phyloP scores from a whole-genome alignment of 2,329 filamentous ascomycete genomes.

The Penicillium sclerotiorum region DNA sequence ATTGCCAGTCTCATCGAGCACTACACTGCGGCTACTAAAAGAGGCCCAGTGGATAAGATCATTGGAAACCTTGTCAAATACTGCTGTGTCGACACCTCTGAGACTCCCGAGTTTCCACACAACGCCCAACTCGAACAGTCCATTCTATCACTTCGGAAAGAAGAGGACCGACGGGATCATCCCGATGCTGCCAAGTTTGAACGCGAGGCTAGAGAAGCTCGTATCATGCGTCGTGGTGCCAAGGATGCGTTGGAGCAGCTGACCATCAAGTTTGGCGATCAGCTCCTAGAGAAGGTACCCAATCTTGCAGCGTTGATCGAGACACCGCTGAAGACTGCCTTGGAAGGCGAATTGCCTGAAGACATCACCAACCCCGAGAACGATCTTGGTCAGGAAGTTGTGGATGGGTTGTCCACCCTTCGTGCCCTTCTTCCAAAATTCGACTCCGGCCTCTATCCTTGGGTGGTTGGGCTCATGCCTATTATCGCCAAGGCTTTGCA shows the following conservation, averaged over 20 bases:
- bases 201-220: constrained; percentile 81
- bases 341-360: constrained; percentile 68
- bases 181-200: constrained; percentile 89
- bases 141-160: constrained; percentile 92
- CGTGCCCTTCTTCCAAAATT: constrained; percentile 93
- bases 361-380: constrained; percentile 74
- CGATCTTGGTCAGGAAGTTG: constrained; percentile 83
- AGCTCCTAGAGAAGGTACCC: constrained; percentile 80
- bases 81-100: constrained; percentile 94
- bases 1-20: constrained; percentile 84
- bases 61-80: constrained; percentile 96
- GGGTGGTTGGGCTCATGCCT: constrained; percentile 81
- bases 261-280: constrained; percentile 73
- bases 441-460: constrained; percentile 71
- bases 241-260: constrained; percentile 93
- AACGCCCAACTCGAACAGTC: constrained; percentile 77
- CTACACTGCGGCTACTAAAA: constrained; percentile 77
- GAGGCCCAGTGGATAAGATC: constrained; percentile 90
- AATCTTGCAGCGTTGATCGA: constrained; percentile 82
- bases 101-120: constrained; percentile 90
- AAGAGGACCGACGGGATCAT: constrained; percentile 93
- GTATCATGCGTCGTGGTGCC: constrained; percentile 87
- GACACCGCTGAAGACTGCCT: constrained; percentile 73
- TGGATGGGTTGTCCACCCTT: constrained; percentile 91
- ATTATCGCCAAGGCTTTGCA: constrained; percentile 85